Evolutionary conservation across 495 filamentous ascomycete genomes (phyloP), one percentile per base, ranked within the genome.

Genomic region (Emericellopsis terricola): DNA sequence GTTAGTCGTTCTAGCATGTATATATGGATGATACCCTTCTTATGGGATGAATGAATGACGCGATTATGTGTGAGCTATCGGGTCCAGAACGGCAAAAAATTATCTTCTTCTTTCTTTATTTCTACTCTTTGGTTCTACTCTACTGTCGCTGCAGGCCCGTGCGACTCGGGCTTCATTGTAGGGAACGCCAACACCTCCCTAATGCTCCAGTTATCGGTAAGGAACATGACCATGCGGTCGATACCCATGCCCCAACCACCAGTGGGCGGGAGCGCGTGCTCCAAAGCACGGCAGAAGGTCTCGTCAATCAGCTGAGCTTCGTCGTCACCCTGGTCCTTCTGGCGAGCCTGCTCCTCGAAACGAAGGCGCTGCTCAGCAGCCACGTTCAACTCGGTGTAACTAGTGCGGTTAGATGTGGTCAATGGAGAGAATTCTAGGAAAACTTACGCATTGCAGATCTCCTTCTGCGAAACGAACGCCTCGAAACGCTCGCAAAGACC

Each of bases 231-330:
- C 48, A 94, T 48, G 40, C 85, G 80, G 59, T 97, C 89, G 47
- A 97, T 93, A 41, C 91, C 89, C 74, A 96, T 81, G 44, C 89
- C 91, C 77, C 81, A 96, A 16, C 91, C 89, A 54, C 84, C 89
- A 9, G 89, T 96, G 0, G 89, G 89, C 15, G 91, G 89, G 28
- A 96, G 59, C 34, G 81, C 84, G 47, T 78, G 85, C 36, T 94
- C 86, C 33, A 93, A 60, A 30, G 73, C 72, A 20, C 72, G 73
- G 49, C 81, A 79, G 69, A 93, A 94, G 48, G 72, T 81, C 71
- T 96, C 89, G 40, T 97, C 91, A 40, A 96, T 76, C 38, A 91
- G 58, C 60, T 94, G 91, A 1, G 85, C 89, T 61, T 97, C 89
- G 43, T 94, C 85, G 45, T 97, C 91, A 49, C 91, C 89, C 59